A percentile compares a stretch with the other conserved stretches of the same genome.
These are phyloP conservation scores for Psilocybe cubensis DNA, from an alignment of 768 basidiomycete species.

Conservation along the genomic window DNA sequence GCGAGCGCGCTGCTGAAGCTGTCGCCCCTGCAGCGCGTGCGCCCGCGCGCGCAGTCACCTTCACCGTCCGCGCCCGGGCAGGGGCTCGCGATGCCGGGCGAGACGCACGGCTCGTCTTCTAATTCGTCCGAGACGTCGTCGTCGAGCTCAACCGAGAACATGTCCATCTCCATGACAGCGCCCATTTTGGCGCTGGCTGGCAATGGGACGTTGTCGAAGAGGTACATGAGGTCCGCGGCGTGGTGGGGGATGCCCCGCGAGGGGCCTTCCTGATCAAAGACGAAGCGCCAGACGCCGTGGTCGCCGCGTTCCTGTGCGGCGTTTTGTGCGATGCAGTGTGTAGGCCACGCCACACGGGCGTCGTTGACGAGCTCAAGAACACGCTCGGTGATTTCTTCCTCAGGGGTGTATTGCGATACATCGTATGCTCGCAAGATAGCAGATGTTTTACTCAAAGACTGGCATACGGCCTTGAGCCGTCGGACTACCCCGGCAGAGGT, in stretches of 20 bases:
- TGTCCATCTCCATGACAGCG: conserved; percentile 6
- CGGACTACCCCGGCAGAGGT: conserved; percentile 61
- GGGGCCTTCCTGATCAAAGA: conserved; percentile 83
- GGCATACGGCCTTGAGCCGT: conserved; percentile 74
- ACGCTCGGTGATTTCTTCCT: conserved; percentile 68
- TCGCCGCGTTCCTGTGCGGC: conserved; percentile 55
- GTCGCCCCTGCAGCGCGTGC: background rate
- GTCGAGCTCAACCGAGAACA: conserved; percentile 11
- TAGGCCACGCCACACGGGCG: conserved; percentile 77
- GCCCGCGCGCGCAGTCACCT: conserved; percentile 9
- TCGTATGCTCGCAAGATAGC: conserved; percentile 72
- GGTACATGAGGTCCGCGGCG: conserved; percentile 72
- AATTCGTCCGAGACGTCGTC: conserved; percentile 29
- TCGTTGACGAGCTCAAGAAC: conserved; percentile 79
- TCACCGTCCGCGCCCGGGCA: too few species aligned
- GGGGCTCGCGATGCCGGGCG: conserved; percentile 1
- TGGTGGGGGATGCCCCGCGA: conserved; percentile 68
- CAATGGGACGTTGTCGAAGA: conserved; percentile 76
- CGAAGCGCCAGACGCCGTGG: conserved; percentile 75
- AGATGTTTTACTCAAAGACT: conserved; percentile 65
- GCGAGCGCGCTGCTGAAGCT: conserved; percentile 16
- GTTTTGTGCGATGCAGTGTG: conserved; percentile 60
- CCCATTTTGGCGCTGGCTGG: conserved; percentile 31
- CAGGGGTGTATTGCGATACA: conserved; percentile 60
- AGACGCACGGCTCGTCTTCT: conserved; percentile 28